phyloP scores from a whole-genome alignment of 257 asterid species.

The Ligustrum vulgare region DNA sequence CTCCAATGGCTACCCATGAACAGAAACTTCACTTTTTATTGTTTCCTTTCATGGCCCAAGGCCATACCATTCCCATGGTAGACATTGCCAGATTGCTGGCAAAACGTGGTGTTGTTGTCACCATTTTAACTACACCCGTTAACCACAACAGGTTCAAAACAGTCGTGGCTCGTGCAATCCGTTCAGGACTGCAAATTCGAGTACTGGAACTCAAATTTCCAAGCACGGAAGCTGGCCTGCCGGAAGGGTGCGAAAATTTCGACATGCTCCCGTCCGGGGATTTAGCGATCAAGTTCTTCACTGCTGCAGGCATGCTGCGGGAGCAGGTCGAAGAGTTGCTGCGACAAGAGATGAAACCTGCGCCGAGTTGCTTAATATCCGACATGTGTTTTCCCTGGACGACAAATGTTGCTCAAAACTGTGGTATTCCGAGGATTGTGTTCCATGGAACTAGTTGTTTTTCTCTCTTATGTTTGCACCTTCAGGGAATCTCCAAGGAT shows the following conservation, averaged over 20 bases:
- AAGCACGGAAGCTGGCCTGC: slow-evolving; percentile 39
- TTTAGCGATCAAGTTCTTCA: slow-evolving; percentile 23
- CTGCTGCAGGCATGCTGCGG: slow-evolving; percentile 37
- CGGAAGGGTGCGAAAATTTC: slow-evolving; percentile 48
- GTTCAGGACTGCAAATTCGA: slow-evolving; percentile 28
- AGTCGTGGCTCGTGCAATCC: slow-evolving; percentile 26
- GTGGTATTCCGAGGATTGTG: slow-evolving; percentile 44
- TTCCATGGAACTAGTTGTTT: slow-evolving; percentile 48
- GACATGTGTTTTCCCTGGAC: slow-evolving; percentile 44
- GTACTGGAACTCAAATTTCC: slow-evolving; percentile 41
- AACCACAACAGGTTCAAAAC: slow-evolving; percentile 31
- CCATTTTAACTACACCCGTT: slow-evolving; percentile 47
- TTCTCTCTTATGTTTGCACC: slow-evolving; percentile 23
- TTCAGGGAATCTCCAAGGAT: neutral
- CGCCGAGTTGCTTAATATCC: slow-evolving; percentile 46
- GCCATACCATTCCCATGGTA: slow-evolving; percentile 56
- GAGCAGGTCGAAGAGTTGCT: slow-evolving; percentile 41
- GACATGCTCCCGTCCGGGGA: slow-evolving; percentile 40
- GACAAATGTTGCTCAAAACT: slow-evolving; percentile 26
- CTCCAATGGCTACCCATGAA: slow-evolving; percentile 34
- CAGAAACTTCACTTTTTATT: slow-evolving; percentile 45
- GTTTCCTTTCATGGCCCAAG: slow-evolving; percentile 57
- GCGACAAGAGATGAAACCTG: slow-evolving; percentile 26
- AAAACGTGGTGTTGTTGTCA: slow-evolving; percentile 32
- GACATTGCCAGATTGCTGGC: slow-evolving; percentile 47